Conservation (phyloP, 306 rosid species). For the Canavalia ensiformis region DNA sequence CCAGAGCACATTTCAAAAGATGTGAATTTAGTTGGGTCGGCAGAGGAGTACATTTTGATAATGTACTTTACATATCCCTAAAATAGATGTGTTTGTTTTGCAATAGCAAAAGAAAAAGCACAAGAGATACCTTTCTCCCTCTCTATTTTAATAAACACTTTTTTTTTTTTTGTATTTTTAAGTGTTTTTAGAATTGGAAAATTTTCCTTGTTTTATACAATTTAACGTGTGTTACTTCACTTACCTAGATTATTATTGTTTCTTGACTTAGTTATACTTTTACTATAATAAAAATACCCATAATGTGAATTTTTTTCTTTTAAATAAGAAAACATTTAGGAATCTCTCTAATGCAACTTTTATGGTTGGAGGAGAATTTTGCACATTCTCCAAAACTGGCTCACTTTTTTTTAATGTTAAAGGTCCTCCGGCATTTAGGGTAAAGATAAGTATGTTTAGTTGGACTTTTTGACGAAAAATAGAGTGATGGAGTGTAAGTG, state of each 20-base stretch:
- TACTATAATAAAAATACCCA: background rate
- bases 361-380: constrained; percentile 59
- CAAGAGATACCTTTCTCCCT: constrained; percentile 25
- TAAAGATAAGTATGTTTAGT: constrained; percentile 66
- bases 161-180: background rate
- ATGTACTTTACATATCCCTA: constrained; percentile 42
- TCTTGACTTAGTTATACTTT: background rate
- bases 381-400: constrained; percentile 68
- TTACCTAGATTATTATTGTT: background rate
- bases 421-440: constrained; percentile 88
- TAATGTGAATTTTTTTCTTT: background rate
- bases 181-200: background rate
- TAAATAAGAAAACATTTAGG: background rate
- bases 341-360: constrained; percentile 6
- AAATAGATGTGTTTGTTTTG: constrained; percentile 20
- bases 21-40: constrained; percentile 46
- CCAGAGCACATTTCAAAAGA: constrained; percentile 48
- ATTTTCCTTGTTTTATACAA: background rate
- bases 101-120: constrained; percentile 28
- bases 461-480: constrained; percentile 78
- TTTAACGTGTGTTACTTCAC: background rate
- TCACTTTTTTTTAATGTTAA: constrained; percentile 51
- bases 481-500: constrained; percentile 47
- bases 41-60: constrained; percentile 32
- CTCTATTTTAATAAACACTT: background rate